Base-by-base conservation (phyloP, 2,329 filamentous ascomycete species). In the Ceratocystiopsis minuta region DNA sequence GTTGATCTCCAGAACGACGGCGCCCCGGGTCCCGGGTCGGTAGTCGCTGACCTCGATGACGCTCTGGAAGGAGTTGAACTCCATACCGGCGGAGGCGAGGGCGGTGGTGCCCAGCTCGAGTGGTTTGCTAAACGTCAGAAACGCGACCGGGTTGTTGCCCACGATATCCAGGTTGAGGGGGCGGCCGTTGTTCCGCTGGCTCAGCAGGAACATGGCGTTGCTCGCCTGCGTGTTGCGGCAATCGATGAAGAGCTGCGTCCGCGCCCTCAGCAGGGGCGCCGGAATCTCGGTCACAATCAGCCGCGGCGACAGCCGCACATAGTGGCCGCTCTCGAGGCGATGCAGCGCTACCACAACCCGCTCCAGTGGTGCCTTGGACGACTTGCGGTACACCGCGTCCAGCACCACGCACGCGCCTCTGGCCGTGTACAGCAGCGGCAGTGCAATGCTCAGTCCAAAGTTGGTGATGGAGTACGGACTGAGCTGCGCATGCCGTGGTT, bases 391-490 rank as follows among this genome's bases (percentile, higher is more conserved):
- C 34, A 41, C 39, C 12, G 43, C 46, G 16, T 48, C 46, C 3
- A 48, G 34, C 2, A 48, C 41, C 3, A 44, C 46, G 18, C 39
- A 48, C 2, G 44, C 44, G 4, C 46, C 46, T 15, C 35, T 42
- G 2, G 44, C 35, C 1, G 46, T 48, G 40, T 45, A 46, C 2
- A 48, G 41, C 13, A 48, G 20, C 1, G 46, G 46, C 17, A 48
- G 15, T 1, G 43, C 41, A 15, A 48, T 45, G 28, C 46, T 46
- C 12, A 48, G 20, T 16, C 46, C 46, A n/a, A 46, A 43, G 38
- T 48, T 48, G n/a, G 46, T 48, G 35, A 46, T 43, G 10, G 44
- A 37, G 35, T 46, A 48, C 2, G 42, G 44, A 14, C 32, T 10
- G 7, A 28, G 24, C 24, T 6, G 24, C 24, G 32, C 4, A 35